phyloP scores from a whole-genome alignment of 352 stramenopile species.

The Phytophthora ohioensis region DNA sequence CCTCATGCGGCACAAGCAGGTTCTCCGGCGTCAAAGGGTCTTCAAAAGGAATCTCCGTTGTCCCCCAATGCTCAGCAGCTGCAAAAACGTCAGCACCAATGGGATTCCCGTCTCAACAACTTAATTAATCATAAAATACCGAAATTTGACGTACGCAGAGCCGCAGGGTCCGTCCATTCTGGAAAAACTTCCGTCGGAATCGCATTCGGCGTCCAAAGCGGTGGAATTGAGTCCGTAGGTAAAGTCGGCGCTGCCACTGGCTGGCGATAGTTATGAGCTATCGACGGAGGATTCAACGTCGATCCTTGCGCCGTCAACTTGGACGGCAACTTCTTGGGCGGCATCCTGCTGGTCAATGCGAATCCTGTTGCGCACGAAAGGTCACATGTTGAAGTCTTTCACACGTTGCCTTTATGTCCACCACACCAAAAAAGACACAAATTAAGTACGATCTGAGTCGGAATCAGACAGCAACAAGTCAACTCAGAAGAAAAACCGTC shows the following conservation, averaged over 20 bases:
- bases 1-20: constrained; percentile 40
- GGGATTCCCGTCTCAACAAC: not conserved
- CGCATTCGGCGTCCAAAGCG: constrained; percentile 49
- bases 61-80: constrained; percentile 65
- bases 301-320: constrained; percentile 47
- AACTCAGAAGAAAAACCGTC: constrained; percentile 7
- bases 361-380: too few species aligned
- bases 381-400: constrained; percentile 14
- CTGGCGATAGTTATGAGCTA: constrained; percentile 26
- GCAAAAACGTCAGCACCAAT: not conserved
- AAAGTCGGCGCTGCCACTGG: constrained; percentile 36
- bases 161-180: constrained; percentile 57
- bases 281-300: constrained; percentile 7
- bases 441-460: not conserved
- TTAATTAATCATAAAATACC: not conserved
- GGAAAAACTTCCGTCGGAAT: constrained; percentile 61
- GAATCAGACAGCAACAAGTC: not conserved
- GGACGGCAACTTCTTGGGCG: constrained; percentile 49
- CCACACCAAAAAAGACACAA: too few species aligned
- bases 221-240: constrained; percentile 44
- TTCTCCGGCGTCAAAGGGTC: constrained; percentile 43
- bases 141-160: constrained; percentile 28
- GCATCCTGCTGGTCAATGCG: constrained; percentile 35
- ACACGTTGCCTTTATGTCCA: too few species aligned
- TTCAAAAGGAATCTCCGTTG: constrained; percentile 52